Evolutionary conservation across 208 protist genomes (phyloP).

Genomic region (Trypanosoma cruzi): DNA sequence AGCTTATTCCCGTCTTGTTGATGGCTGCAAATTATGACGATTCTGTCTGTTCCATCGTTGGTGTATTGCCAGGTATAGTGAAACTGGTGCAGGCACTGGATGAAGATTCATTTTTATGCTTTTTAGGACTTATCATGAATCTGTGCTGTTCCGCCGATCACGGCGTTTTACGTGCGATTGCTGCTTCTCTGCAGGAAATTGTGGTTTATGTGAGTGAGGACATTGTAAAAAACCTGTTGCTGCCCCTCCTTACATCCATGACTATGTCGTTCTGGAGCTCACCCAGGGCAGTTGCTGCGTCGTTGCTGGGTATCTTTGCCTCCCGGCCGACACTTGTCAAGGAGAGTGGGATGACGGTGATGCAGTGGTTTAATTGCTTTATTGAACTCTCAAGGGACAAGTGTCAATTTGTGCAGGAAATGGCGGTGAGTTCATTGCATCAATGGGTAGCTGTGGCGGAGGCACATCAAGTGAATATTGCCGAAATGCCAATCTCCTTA

Average conservation of each 20-base stretch:
- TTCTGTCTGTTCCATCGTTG: slow-evolving; percentile 51
- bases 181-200: slow-evolving; percentile 40
- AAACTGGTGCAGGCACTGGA: slow-evolving; percentile 32
- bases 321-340: slow-evolving; percentile 43
- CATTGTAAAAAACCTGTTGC: slow-evolving; percentile 44
- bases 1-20: slow-evolving; percentile 67
- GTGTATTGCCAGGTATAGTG: slow-evolving; percentile 57
- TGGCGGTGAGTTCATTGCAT: slow-evolving; percentile 52
- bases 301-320: slow-evolving; percentile 57
- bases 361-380: slow-evolving; percentile 68
- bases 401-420: slow-evolving; percentile 52
- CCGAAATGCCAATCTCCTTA: slow-evolving; percentile 67
- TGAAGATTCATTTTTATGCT: slow-evolving; percentile 49
- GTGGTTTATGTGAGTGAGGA: slow-evolving; percentile 37
- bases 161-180: slow-evolving; percentile 41
- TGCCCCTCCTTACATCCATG: slow-evolving; percentile 71
- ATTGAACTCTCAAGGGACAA: slow-evolving; percentile 57
- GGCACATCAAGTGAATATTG: slow-evolving; percentile 44
- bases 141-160: slow-evolving; percentile 63
- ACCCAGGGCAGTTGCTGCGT: slow-evolving; percentile 65
- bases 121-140: slow-evolving; percentile 79
- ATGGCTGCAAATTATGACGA: slow-evolving; percentile 58
- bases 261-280: slow-evolving; percentile 65
- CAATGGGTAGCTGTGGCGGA: slow-evolving; percentile 66
- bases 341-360: slow-evolving; percentile 47